Conservation (phyloP, 2,329 filamentous ascomycete species). For the Nemania diffusa region DNA sequence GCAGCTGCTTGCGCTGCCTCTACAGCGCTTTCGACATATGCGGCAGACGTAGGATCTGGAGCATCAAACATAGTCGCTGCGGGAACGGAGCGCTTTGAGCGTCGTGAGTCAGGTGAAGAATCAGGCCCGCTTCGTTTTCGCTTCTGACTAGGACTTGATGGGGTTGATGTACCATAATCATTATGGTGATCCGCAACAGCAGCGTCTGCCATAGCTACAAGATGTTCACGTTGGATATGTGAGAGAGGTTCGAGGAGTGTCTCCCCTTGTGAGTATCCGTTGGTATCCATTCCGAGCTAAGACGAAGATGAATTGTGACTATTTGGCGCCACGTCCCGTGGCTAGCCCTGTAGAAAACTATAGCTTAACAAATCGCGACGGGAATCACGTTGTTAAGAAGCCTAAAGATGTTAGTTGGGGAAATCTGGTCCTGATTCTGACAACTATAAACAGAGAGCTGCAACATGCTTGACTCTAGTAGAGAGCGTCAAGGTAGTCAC, state of each 20-base stretch:
- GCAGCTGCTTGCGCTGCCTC: slow-evolving; percentile 57
- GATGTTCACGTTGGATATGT: slow-evolving; percentile 49
- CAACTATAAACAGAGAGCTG: slow-evolving; percentile 3
- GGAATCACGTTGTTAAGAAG: slow-evolving; percentile 27
- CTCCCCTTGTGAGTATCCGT: slow-evolving; percentile 49
- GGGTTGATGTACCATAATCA: slow-evolving; percentile 56
- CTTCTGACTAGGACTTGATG: slow-evolving; percentile 61
- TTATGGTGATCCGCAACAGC: slow-evolving; percentile 60
- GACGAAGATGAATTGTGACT: slow-evolving; percentile 31
- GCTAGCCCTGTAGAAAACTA: slow-evolving; percentile 34
- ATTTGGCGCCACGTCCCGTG: slow-evolving; percentile 39
- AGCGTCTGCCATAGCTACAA: slow-evolving; percentile 60
- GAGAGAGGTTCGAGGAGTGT: slow-evolving; percentile 48
- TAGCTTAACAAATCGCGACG: slow-evolving; percentile 30
- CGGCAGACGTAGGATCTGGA: slow-evolving; percentile 56
- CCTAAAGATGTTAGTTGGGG: slow-evolving; percentile 38
- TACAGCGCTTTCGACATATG: slow-evolving; percentile 66
- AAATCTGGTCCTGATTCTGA: slow-evolving; percentile 4
- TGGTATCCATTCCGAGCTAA: slow-evolving; percentile 47
- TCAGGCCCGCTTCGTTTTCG: slow-evolving; percentile 63
- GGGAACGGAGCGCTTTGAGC: slow-evolving; percentile 62
- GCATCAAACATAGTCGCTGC: slow-evolving; percentile 56
- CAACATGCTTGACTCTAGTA: not conserved
- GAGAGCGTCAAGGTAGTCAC: slow-evolving; percentile 1
- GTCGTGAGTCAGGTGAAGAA: slow-evolving; percentile 59